Base-by-base conservation (phyloP, 2,329 filamentous ascomycete species). In the Colletotrichum tropicicola region DNA sequence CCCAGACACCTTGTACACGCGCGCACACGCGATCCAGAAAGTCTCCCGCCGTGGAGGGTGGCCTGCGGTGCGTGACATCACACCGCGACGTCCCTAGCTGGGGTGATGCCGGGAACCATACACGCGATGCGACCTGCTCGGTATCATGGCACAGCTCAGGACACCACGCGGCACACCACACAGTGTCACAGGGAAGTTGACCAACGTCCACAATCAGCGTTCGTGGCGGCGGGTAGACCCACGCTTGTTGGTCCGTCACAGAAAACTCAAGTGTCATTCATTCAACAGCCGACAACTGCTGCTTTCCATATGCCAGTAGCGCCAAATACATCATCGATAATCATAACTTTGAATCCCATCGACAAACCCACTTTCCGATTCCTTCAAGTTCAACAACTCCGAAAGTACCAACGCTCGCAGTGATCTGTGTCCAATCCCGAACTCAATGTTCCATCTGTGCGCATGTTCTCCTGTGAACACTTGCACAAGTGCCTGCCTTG, bases 251-350 rank as follows among this genome's bases (percentile, higher is more conserved):
- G 23, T 30, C 17, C 37, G 17, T 28, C 28, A 51, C 41, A 15
- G 19, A 8, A 47, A 52, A 47, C n/a, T n/a, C 3, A 21, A 55
- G 19, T 51, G 37, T 59, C 47, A 47, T 64, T 55, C 47, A 52
- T 47, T 47, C 41, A 25, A 28, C 21, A 25, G 39, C 53, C 47
- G 28, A 47, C 27, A 21, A 30, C 37, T 25, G 47, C 39, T 15
- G 25, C 32, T 56, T 47, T 32, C 30, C 55, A 15, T 35, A 32
- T 41, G 39, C 47, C 60, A 39, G 27, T 30, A 45, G 45, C 55
- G 60, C 60, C 60, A 15, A 17, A 21, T 27, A 53, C 30, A 47
- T 59, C 39, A 41, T n/a, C n/a, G n/a, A 47, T 39, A 45, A 19
- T 45, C 15, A 41, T 30, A 41, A 37, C 28, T 47, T 25, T 48